Evolutionary conservation across 306 rosid genomes (phyloP), one percentile per base, ranked within the genome.

Genomic region (Inga leiocalycina): DNA sequence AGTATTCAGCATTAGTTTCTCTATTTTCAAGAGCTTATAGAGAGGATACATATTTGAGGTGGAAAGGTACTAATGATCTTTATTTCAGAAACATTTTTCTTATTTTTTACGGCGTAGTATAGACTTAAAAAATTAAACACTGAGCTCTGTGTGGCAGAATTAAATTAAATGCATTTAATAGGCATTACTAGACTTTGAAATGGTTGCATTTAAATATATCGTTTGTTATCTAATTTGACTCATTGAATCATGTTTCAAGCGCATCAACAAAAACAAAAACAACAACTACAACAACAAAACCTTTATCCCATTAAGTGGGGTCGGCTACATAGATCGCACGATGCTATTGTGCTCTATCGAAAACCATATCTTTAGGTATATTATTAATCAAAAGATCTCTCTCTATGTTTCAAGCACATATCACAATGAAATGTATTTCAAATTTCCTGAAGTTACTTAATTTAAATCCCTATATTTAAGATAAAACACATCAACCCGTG

Each of bases 1-100:
- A 68, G 44, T 66, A 59, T 76, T 73, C 56, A 3, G 74, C 80
- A 74, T 17, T 14, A 81, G 59, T 72, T 85, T 76, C 74, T 65
- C 66, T 57, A 8, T 48, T 71, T 57, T 46, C 78, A 52, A 19
- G 68, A 49, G 37, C 72, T 37, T 59, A 44, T 37, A 22, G 48
- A 86, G 78, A 66, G 20, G 12, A 78, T 32, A 27, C 45, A 64
- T 27, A 64, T 64, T 71, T 2, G 34, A 59, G 22, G 32, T 46
- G 32, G 56, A 30, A 79, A 45, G 3, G 32, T 59, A 30, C 32
- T 43, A 43, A n/a, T 20, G 48, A 71, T 68, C 48, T 72, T 19
- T 27, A 56, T 13, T 12, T 19, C 4, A 7, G 67, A 19, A 48
- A 4, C 35, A 22, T 62, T 45, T 27, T 24, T 39, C 43, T 19